A percentile compares a stretch with the other conserved stretches of the same genome.
Conservation (phyloP, 1,284 basidiomycete species). For the Rhizopogon hawkerae region DNA sequence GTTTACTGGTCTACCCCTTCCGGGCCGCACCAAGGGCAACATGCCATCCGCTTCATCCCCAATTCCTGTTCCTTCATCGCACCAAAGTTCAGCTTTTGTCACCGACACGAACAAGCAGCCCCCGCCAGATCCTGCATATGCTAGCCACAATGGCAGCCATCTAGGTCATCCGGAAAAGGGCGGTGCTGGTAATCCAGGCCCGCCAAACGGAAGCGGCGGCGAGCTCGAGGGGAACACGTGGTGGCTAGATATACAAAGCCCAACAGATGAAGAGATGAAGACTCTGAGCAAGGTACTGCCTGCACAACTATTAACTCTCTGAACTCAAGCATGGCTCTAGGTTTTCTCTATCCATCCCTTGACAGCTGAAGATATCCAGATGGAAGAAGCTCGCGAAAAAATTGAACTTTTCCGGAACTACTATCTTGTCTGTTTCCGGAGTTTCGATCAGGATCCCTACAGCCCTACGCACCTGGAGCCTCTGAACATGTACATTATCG, state of each 20-base stretch:
- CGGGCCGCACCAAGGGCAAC: conserved; percentile 6
- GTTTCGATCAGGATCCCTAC: conserved; percentile 98
- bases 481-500: conserved; percentile 99
- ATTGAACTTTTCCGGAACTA: conserved; percentile 99
- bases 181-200: conserved; percentile 12
- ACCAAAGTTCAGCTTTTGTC: conserved; percentile 2
- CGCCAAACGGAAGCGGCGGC: conserved; percentile 16
- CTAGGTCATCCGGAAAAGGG: conserved; percentile 17
- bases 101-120: conserved; percentile 7
- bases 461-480: conserved; percentile 97
- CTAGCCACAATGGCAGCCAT: conserved; percentile 9
- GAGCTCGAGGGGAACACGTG: conserved; percentile 77
- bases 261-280: conserved; percentile 98
- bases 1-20: conserved; percentile 51
- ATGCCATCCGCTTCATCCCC: conserved; percentile 8
- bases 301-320: background rate
- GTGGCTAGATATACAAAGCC: conserved; percentile 95
- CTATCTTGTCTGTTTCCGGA: conserved; percentile 98
- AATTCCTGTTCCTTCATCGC: conserved; percentile 8
- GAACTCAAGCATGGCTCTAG: conserved; percentile 32
- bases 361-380: conserved; percentile 98
- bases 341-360: conserved; percentile 96
- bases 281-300: conserved; percentile 75
- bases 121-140: conserved; percentile 2
- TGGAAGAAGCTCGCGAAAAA: conserved; percentile 99